Evolutionary conservation across 306 rosid genomes (phyloP).

Genomic region (Pueraria montana): DNA sequence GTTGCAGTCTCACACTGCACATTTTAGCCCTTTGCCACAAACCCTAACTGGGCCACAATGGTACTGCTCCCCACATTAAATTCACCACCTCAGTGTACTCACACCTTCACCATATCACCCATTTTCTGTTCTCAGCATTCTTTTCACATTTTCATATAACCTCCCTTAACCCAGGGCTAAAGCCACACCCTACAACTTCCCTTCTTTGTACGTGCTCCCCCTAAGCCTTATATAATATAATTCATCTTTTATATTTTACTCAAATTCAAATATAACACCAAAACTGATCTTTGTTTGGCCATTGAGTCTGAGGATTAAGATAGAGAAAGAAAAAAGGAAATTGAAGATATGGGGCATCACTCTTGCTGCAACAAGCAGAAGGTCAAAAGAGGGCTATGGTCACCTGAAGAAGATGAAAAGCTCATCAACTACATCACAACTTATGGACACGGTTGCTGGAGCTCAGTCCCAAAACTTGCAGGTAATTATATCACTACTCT

Average conservation of each 20-base stretch:
- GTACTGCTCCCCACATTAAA: conserved; percentile 73
- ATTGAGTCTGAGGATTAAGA: no score
- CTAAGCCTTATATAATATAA: background rate
- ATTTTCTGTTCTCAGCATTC: conserved; percentile 34
- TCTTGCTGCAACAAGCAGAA: conserved; percentile 98
- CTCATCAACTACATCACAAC: conserved; percentile 89
- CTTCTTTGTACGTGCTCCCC: background rate
- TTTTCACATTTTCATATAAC: conserved; percentile 35
- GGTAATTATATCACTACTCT: conserved; percentile 48
- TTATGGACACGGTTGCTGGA: conserved; percentile 98
- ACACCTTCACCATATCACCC: conserved; percentile 49
- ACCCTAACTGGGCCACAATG: conserved; percentile 71
- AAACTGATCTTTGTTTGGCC: conserved; percentile 41
- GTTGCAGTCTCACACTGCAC: conserved; percentile 56
- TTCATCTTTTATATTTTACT: conserved; percentile 2
- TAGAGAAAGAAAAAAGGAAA: background rate
- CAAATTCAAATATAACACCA: conserved; percentile 17
- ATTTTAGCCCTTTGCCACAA: conserved; percentile 63
- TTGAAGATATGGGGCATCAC: conserved; percentile 77
- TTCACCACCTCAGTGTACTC: conserved; percentile 65
- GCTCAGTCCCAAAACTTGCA: conserved; percentile 95
- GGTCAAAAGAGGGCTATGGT: conserved; percentile 98
- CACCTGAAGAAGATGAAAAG: conserved; percentile 98
- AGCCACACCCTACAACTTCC: conserved; percentile 7
- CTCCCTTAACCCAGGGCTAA: conserved; percentile 51